A percentile compares a stretch with the other conserved stretches of the same genome.
These are phyloP conservation scores for Helianthus tuberosus DNA, from an alignment of 129 eudicot genomes.

Conservation along the genomic window DNA sequence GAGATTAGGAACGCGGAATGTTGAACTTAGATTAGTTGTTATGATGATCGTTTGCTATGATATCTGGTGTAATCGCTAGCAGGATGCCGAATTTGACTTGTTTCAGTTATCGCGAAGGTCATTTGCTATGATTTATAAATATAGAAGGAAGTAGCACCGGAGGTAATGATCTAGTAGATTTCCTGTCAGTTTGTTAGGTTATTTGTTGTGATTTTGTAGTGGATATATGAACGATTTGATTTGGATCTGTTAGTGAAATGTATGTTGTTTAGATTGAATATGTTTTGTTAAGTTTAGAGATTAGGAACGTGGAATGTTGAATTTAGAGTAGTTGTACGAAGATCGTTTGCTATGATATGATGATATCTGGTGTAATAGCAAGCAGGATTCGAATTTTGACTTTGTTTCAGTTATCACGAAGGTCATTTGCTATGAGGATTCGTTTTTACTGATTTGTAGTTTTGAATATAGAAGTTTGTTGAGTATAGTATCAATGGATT, in stretches of 20 bases:
- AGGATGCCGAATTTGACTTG: not conserved
- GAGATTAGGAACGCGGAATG: constrained; percentile 6
- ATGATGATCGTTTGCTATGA: constrained; percentile 3
- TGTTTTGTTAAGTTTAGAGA: constrained; percentile 18
- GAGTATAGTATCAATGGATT: constrained; percentile 14
- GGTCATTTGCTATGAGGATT: constrained; percentile 1
- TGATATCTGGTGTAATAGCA: not conserved
- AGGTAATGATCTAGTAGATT: no score
- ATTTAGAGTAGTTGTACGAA: not conserved
- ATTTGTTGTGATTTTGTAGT: no score
- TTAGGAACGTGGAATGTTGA: constrained; percentile 3
- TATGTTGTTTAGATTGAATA: not conserved
- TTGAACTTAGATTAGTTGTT: not conserved
- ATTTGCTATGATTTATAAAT: no score
- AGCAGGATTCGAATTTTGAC: not conserved
- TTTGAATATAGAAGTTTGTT: not conserved
- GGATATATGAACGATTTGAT: not conserved
- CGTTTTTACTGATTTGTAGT: not conserved
- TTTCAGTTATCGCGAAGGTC: not conserved
- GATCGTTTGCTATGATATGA: not conserved
- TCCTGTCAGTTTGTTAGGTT: no score
- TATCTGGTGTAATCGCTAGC: not conserved
- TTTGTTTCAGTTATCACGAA: not conserved
- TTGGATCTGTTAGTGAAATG: constrained; percentile 9
- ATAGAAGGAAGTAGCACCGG: no score